phyloP scores from a whole-genome alignment of 495 filamentous ascomycete genomes.

The Hyaloscypha variabilis region DNA sequence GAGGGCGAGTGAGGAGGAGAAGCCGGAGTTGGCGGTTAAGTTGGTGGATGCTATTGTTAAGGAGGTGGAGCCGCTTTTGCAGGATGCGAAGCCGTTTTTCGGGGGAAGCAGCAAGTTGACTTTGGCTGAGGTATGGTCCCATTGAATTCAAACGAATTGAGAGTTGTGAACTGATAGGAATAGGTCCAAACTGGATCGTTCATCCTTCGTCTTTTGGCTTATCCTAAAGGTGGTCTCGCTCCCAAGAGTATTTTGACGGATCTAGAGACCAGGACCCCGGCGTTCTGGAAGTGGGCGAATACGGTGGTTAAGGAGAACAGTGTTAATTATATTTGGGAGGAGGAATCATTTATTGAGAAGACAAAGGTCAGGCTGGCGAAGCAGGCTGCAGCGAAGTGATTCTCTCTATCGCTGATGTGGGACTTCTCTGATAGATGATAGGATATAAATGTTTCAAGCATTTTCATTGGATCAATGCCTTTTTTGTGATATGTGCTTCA shows the following conservation, averaged over 20 bases:
- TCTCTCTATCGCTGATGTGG: neutral
- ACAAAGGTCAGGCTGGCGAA: constrained; percentile 38
- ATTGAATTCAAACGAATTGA: neutral
- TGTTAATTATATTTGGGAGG: constrained; percentile 68
- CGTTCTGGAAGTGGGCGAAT: constrained; percentile 68
- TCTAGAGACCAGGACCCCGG: constrained; percentile 58
- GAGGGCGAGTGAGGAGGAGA: constrained; percentile 39
- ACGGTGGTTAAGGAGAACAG: constrained; percentile 64
- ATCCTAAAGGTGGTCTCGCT: constrained; percentile 53
- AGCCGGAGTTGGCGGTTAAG: constrained; percentile 38
- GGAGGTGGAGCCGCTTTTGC: constrained; percentile 75
- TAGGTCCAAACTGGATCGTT: constrained; percentile 71
- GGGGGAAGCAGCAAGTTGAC: constrained; percentile 76
- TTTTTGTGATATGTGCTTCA: no score
- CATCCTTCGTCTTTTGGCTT: constrained; percentile 57
- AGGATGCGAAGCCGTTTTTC: constrained; percentile 74
- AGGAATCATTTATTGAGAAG: constrained; percentile 34
- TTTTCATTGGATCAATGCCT: no score
- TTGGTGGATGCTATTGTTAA: constrained; percentile 59
- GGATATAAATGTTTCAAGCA: neutral
- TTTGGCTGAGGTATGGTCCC: constrained; percentile 81
- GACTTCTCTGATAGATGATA: neutral
- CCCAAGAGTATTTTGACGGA: constrained; percentile 49
- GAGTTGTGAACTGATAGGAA: constrained; percentile 3
- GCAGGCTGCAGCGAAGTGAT: neutral